Evolutionary conservation across 164 flowering plant species (phyloP), one percentile per base, ranked within the genome.

Genomic region (Aristolochia californica): DNA sequence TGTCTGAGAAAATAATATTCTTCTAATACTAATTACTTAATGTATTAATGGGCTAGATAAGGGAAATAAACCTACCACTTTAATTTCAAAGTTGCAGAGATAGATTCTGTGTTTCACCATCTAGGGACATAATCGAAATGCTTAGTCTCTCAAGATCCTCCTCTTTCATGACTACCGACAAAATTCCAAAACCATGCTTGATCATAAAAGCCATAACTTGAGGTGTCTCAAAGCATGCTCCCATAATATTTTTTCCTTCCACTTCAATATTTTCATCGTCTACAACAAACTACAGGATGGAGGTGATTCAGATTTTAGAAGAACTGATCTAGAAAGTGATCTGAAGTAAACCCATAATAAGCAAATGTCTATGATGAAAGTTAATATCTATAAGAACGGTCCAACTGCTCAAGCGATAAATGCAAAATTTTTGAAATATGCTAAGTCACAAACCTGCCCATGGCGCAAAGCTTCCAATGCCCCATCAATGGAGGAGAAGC

Each of bases 171-270:
- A 88, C 96, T 3, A 86, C 98, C 0, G 90, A 84, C 85, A 44
- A n/a, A n/a, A n/a, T n/a, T n/a, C n/a, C n/a, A n/a, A n/a, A n/a
- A n/a, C n/a, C n/a, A n/a, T n/a, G n/a, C n/a, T n/a, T n/a, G n/a
- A n/a, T n/a, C n/a, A n/a, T n/a, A n/a, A n/a, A n/a, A n/a, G n/a
- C n/a, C n/a, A 88, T 53, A 24, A 78, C 71, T 45, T 60, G 24
- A 2, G 90, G 58, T 60, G 67, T 82, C 14, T 68, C 62, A 51
- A 71, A 66, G 54, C 79, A 77, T 55, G 96, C 98, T 54, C 87
- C 95, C 95, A 86, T 86, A 45, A 86, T 70, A 38, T 86, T 78
- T 70, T 84, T 75, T 61, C 96, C 98, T 77, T 84, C 91, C 28
- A 70, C 59, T 21, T 76, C 73, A 53, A 72, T 80, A 62, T 73